These are phyloP conservation scores for Wallemia ichthyophaga DNA, from an alignment of 1,284 basidiomycete species.

Conservation along the genomic window DNA sequence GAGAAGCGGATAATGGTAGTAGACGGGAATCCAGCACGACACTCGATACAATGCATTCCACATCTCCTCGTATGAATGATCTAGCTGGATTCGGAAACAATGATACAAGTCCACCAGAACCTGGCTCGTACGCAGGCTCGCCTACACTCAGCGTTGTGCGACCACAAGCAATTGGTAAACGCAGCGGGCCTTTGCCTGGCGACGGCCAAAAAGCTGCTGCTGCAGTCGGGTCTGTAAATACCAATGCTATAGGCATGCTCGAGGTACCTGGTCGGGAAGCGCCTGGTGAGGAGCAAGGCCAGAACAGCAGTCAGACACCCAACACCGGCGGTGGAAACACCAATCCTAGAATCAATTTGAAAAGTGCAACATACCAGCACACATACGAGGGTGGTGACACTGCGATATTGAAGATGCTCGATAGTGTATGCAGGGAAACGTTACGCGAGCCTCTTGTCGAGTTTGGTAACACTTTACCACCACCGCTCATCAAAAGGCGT, in stretches of 20 bases:
- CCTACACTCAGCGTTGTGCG: neutral
- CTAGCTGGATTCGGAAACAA: neutral
- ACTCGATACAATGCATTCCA: neutral
- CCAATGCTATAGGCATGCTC: slow-evolving; percentile 39
- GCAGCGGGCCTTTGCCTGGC: neutral
- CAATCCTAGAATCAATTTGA: neutral
- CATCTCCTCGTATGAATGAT: neutral
- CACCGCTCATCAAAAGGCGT: neutral
- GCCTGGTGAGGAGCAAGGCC: slow-evolving; percentile 21
- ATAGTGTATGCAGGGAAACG: slow-evolving; percentile 2
- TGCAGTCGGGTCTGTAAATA: slow-evolving; percentile 46
- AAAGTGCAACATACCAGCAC: slow-evolving; percentile 2
- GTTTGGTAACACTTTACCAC: slow-evolving; percentile 1
- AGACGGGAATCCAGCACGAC: neutral
- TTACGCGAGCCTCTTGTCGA: slow-evolving; percentile 3
- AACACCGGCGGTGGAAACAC: neutral
- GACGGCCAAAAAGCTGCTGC: slow-evolving; percentile 55
- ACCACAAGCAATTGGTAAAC: neutral
- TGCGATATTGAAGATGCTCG: slow-evolving; percentile 37
- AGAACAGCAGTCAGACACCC: neutral
- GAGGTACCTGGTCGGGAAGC: slow-evolving; percentile 29
- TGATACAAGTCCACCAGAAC: neutral
- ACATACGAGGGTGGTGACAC: slow-evolving; percentile 47
- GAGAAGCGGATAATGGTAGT: neutral
- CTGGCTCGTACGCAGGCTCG: neutral